These are phyloP conservation scores for Phaffia australis DNA, from an alignment of 768 basidiomycete genomes.

Conservation along the genomic window DNA sequence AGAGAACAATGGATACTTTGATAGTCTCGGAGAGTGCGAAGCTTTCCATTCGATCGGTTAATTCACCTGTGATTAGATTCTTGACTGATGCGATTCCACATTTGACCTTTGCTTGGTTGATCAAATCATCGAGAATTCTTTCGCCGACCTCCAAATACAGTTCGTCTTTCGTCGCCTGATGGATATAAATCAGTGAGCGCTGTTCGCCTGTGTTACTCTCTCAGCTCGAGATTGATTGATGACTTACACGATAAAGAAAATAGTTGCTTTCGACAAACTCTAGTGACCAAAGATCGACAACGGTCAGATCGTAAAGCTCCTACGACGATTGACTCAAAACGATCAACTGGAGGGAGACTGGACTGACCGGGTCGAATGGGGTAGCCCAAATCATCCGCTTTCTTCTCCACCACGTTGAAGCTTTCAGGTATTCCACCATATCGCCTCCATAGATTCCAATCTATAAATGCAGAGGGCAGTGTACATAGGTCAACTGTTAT, in stretches of 20 bases:
- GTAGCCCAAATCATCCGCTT: slow-evolving; percentile 36
- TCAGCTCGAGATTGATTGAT: not conserved
- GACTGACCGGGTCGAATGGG: slow-evolving; percentile 40
- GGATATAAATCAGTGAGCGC: not conserved
- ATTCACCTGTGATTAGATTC: slow-evolving; percentile 11
- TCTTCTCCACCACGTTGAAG: slow-evolving; percentile 60
- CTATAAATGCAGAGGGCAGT: slow-evolving; percentile 38
- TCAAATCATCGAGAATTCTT: slow-evolving; percentile 16
- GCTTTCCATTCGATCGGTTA: slow-evolving; percentile 21
- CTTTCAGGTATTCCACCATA: slow-evolving; percentile 85
- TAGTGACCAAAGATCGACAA: not conserved
- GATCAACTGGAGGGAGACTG: slow-evolving; percentile 41
- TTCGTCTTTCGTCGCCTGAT: not conserved
- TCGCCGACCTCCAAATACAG: slow-evolving; percentile 11
- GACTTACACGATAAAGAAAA: slow-evolving; percentile 58
- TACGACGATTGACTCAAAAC: too few relatives aligned
- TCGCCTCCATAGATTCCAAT: slow-evolving; percentile 85
- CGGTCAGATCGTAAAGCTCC: not conserved
- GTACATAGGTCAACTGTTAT: not conserved
- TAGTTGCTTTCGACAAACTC: slow-evolving; percentile 96
- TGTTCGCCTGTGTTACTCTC: too few relatives aligned
- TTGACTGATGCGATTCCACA: slow-evolving; percentile 19
- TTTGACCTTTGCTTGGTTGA: not conserved
- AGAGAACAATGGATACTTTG: not conserved
- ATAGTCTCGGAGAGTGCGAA: slow-evolving; percentile 23